phyloP scores from a whole-genome alignment of 208 protist species.

The Plasmodiophora brassicae region DNA sequence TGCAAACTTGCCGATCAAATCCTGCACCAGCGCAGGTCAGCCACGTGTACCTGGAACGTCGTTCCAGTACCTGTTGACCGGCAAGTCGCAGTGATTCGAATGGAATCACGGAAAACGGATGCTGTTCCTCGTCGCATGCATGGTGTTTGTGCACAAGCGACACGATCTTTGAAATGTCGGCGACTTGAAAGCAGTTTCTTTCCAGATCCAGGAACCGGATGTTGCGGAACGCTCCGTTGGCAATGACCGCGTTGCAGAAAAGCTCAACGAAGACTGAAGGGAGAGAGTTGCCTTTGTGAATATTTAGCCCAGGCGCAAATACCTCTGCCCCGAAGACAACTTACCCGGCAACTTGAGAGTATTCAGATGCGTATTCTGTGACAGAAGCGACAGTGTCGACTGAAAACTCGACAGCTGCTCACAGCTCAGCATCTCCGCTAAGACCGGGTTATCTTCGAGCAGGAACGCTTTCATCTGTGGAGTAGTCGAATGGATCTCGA shows the following conservation, averaged over 20 bases:
- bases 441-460: neutral
- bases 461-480: neutral
- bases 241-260: neutral
- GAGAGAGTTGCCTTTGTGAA: neutral
- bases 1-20: neutral
- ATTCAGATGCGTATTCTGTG: neutral
- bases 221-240: neutral
- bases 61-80: neutral
- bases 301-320: neutral
- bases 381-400: neutral
- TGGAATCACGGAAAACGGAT: neutral
- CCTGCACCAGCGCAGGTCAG: neutral
- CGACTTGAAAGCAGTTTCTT: neutral
- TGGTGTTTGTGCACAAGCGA: neutral
- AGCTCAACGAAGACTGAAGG: neutral
- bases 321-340: neutral
- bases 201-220: neutral
- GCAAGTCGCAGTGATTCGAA: conserved; percentile 5
- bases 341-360: conserved; percentile 3
- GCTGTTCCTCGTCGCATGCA: neutral
- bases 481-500: neutral
- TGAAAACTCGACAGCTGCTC: neutral
- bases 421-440: neutral
- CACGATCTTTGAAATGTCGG: neutral
- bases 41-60: neutral